Conservation (phyloP, 768 basidiomycete genomes). For the Tricholoma terreum region DNA sequence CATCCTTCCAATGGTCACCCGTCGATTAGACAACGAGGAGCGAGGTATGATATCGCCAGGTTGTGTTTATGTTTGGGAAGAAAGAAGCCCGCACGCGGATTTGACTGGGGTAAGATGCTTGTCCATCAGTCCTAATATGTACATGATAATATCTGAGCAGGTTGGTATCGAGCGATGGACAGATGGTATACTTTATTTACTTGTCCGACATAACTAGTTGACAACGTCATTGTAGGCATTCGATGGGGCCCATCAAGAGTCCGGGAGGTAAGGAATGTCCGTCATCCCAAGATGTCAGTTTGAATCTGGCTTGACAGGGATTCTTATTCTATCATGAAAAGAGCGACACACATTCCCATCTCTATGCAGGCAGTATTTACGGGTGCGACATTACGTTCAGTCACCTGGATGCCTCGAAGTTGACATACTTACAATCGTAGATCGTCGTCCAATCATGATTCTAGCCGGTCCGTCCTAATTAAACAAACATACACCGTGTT, state of each 20-base stretch:
- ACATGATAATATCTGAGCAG: constrained; percentile 32
- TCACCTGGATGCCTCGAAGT: background rate
- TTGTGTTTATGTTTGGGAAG: constrained; percentile 83
- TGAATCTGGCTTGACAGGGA: constrained; percentile 42
- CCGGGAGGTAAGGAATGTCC: constrained; percentile 53
- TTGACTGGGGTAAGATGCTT: constrained; percentile 58
- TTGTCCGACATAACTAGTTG: background rate
- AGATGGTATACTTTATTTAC: constrained; percentile 45
- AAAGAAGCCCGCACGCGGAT: constrained; percentile 69
- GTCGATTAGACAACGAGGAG: constrained; percentile 75
- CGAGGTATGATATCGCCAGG: constrained; percentile 69
- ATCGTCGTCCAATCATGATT: constrained; percentile 28
- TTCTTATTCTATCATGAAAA: constrained; percentile 83
- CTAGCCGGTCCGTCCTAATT: constrained; percentile 46
- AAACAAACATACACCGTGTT: constrained; percentile 84
- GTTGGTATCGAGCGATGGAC: constrained; percentile 84
- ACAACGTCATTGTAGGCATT: constrained; percentile 37
- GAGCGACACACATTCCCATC: constrained; percentile 44
- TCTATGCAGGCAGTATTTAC: constrained; percentile 47
- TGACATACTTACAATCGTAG: constrained; percentile 11
- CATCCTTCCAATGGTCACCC: constrained; percentile 75
- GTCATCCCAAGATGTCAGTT: background rate
- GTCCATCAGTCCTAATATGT: constrained; percentile 1
- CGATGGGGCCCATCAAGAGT: constrained; percentile 82
- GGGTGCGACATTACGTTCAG: constrained; percentile 29